Conservation (phyloP, 1,139 yeast species). For the Blastobotrys aristatus region DNA sequence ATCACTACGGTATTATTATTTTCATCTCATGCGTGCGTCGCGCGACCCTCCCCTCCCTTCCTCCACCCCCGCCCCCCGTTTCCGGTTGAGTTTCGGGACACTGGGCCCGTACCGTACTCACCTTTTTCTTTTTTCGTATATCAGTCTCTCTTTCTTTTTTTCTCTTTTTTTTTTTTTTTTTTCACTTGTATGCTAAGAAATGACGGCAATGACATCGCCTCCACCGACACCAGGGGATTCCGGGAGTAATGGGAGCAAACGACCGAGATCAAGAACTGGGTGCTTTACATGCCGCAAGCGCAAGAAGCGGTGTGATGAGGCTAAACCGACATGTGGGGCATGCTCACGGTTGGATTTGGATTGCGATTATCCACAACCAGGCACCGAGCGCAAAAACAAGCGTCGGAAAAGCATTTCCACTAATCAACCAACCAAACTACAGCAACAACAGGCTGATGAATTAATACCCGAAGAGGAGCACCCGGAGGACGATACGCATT, state of each 20-base stretch:
- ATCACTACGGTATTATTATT: no score
- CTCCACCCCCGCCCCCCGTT: neutral
- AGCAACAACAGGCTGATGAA: neutral
- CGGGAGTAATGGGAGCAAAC: neutral
- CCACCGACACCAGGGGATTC: constrained; percentile 4
- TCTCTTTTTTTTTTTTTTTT: neutral
- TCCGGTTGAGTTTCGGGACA: neutral
- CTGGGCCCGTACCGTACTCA: neutral
- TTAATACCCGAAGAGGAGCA: neutral
- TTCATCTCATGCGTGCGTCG: no score
- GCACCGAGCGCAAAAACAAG: constrained; percentile 42
- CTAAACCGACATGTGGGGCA: constrained; percentile 54
- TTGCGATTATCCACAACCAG: constrained; percentile 53
- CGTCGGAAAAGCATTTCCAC: constrained; percentile 17
- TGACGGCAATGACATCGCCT: constrained; percentile 6
- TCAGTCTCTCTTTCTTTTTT: neutral
- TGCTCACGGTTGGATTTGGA: constrained; percentile 50
- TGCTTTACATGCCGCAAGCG: constrained; percentile 67
- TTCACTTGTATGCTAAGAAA: neutral
- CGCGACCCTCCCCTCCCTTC: neutral
- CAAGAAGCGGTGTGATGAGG: constrained; percentile 69
- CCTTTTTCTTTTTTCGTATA: no score
- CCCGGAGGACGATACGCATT: neutral
- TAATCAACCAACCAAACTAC: constrained; percentile 4
- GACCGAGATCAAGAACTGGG: constrained; percentile 43